These are phyloP conservation scores for Veloporphyrellus conicus DNA, from an alignment of 1,284 basidiomycete genomes.

Conservation along the genomic window DNA sequence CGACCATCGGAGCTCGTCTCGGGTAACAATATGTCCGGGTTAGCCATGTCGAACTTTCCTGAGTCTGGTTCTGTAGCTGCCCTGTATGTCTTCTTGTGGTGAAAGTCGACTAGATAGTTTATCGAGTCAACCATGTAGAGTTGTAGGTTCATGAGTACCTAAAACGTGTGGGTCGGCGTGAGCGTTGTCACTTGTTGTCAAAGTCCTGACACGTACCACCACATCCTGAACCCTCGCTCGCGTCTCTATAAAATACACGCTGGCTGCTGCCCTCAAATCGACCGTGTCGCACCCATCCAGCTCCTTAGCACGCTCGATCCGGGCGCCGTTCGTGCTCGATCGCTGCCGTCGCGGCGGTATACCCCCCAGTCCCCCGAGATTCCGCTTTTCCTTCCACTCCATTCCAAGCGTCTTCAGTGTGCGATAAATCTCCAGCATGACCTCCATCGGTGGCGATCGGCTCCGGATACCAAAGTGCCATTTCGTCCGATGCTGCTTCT, in stretches of 20 bases:
- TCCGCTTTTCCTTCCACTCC: slow-evolving; percentile 91
- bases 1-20: slow-evolving; percentile 46
- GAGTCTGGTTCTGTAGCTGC: slow-evolving; percentile 59
- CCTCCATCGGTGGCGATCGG: slow-evolving; percentile 95
- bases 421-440: slow-evolving; percentile 97
- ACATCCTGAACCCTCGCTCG: slow-evolving; percentile 85
- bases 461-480: slow-evolving; percentile 99
- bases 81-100: slow-evolving; percentile 90
- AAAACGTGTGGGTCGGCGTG: slow-evolving; percentile 3
- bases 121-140: slow-evolving; percentile 93
- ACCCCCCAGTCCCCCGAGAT: slow-evolving; percentile 64
- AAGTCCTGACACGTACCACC: slow-evolving; percentile 57
- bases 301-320: slow-evolving; percentile 59
- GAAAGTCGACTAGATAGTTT: slow-evolving; percentile 98
- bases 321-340: slow-evolving; percentile 31
- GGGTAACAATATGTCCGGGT: slow-evolving; percentile 46
- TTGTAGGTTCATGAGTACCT: slow-evolving; percentile 96
- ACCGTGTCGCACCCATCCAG: slow-evolving; percentile 63
- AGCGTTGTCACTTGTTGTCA: background rate
- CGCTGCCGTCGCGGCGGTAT: slow-evolving; percentile 22
- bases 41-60: slow-evolving; percentile 63
- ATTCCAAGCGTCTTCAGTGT: slow-evolving; percentile 91
- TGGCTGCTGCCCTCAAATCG: slow-evolving; percentile 62
- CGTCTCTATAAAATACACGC: slow-evolving; percentile 93
- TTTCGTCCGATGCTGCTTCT: slow-evolving; percentile 69